A percentile compares a stretch with the other conserved stretches of the same genome.
Conservation (phyloP, 768 basidiomycete genomes). For the Russula abietina region DNA sequence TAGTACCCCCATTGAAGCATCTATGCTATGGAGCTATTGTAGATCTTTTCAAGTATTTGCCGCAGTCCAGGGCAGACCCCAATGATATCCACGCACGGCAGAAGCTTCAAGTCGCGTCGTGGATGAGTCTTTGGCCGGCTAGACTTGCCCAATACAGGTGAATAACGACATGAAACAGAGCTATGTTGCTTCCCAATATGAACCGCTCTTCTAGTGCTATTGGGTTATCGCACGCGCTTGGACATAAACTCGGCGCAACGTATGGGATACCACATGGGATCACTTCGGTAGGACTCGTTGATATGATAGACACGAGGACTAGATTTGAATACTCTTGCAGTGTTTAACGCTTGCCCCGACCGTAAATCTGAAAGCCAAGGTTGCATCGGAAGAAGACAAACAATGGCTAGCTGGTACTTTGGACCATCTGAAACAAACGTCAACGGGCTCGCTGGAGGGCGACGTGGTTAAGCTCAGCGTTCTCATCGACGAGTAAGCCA, state of each 20-base stretch:
- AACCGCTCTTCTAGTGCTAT: constrained; percentile 39
- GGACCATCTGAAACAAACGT: constrained; percentile 51
- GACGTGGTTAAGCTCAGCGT: constrained; percentile 50
- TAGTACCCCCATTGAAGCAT: constrained; percentile 54
- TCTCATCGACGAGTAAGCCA: constrained; percentile 48
- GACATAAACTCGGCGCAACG: constrained; percentile 64
- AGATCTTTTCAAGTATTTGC: constrained; percentile 71
- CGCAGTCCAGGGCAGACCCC: constrained; percentile 55
- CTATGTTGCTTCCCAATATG: background rate
- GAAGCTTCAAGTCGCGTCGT: constrained; percentile 64
- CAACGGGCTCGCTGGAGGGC: constrained; percentile 60
- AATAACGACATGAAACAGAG: background rate
- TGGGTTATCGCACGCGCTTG: constrained; percentile 72
- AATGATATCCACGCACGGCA: constrained; percentile 53
- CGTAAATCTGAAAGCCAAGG: constrained; percentile 51
- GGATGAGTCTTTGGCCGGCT: constrained; percentile 75
- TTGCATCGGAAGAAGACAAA: constrained; percentile 57
- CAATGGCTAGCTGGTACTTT: constrained; percentile 49
- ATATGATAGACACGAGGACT: background rate
- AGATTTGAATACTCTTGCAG: constrained; percentile 32
- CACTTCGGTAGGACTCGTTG: constrained; percentile 53
- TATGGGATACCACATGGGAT: constrained; percentile 79
- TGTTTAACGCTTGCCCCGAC: constrained; percentile 67
- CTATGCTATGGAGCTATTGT: constrained; percentile 61
- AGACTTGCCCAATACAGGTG: constrained; percentile 53